A percentile compares a stretch with the other conserved stretches of the same genome.
Evolutionary conservation across 495 filamentous ascomycete genomes (phyloP).

Genomic region (Aspergillus hancockii): DNA sequence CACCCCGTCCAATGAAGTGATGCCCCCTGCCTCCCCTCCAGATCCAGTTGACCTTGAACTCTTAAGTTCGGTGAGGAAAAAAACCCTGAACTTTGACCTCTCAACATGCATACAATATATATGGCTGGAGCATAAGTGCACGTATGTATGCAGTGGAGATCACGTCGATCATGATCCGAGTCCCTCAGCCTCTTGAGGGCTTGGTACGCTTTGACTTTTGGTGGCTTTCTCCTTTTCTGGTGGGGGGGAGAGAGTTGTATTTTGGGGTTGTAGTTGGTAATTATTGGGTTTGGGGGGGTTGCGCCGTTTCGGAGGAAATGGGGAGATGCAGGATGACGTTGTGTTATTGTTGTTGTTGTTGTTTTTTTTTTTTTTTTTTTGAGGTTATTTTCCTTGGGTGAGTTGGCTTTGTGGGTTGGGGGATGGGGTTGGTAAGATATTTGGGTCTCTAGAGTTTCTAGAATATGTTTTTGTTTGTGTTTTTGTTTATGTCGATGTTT

Average conservation of each 20-base stretch:
- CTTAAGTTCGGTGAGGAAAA: not conserved
- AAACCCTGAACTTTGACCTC: not conserved
- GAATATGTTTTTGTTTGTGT: too few relatives aligned
- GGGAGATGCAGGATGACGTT: not conserved
- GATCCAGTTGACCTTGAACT: not conserved
- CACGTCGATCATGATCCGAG: conserved; percentile 9
- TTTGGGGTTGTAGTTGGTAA: conserved; percentile 1
- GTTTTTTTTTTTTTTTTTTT: not conserved
- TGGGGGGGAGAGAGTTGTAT: conserved; percentile 1
- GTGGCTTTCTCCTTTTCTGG: not conserved
- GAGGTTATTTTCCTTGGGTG: not conserved
- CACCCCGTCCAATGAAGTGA: not conserved
- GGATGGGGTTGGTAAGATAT: too few relatives aligned
- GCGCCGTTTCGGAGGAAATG: not conserved
- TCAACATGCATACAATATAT: not conserved
- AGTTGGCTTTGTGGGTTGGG: too few relatives aligned
- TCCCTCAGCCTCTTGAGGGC: not conserved
- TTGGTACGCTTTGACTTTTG: not conserved
- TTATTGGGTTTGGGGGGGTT: not conserved
- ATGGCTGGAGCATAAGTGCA: not conserved
- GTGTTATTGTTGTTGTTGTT: not conserved
- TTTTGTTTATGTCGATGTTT: too few relatives aligned
- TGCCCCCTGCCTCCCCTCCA: not conserved
- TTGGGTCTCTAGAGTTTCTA: too few relatives aligned
- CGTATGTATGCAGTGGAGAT: conserved; percentile 19